Evolutionary conservation across 148 eudicot species (phyloP), one percentile per base, ranked within the genome.

Genomic region (Drosera capensis): DNA sequence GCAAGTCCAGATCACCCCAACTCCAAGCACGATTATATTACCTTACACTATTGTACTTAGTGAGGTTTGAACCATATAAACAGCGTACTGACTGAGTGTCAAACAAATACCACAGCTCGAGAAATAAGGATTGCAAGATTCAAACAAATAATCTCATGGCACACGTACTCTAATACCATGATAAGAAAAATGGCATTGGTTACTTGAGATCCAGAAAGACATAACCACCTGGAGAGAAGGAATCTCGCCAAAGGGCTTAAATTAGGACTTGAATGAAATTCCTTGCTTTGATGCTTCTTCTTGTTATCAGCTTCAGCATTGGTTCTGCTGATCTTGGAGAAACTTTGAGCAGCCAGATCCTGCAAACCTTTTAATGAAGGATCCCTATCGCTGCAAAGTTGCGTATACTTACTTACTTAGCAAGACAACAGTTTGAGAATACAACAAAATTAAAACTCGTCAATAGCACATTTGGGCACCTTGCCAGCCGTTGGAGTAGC

Each of bases 211-310:
- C 1, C 29, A 21, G 14, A 42, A 38, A 21, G 20, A 14, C 19
- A 20, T 19, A 25, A 67, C 86, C 47, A 80, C 96, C 96, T 88
- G 49, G 94, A 80, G 50, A 83, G 79, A 68, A 83, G 58, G 67
- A 88, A 88, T 59, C 71, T 67, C 3, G 96, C 92, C 14, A 88
- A 77, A 14, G 96, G 79, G 43, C 92, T 77, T 66, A 77, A 74
- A 51, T 75, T 80, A 49, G 86, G 67, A 52, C 74, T 82, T 13
- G 86, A 74, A 51, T 76, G 62, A 50, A 64, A 50, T 23, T 77
- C 94, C 45, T 72, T 73, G 67, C 57, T 73, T 31, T 57, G 81
- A 15, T 66, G 78, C 75, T 64, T 74, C 57, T 71, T 74, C 54
- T 66, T 83, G 73, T 55, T 51, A 22, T 80, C 86, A 41, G 69